Base-by-base conservation (phyloP, 768 basidiomycete species). In the Mycena vitilis region DNA sequence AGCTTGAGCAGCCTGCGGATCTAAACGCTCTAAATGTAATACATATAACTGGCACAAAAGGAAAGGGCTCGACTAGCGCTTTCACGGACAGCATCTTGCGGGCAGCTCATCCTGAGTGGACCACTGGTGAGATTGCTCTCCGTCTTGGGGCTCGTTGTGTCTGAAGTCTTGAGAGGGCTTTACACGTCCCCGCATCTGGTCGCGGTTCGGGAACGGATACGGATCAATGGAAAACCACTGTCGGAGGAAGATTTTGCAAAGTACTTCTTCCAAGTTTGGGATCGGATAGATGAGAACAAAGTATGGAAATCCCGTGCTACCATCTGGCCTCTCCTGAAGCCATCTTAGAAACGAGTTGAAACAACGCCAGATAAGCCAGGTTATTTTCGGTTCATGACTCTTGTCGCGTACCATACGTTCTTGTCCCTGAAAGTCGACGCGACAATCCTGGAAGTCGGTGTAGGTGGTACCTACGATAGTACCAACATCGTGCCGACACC, bases 181-280 rank as follows among this genome's bases (percentile, higher is more conserved):
- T 99, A 97, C 80, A 98, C 96, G 8, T 98, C 97, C 4, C 98
- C 98, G 0, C 98, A 99, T 78, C 86, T 99, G 47, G 92, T 98
- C 51, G 95, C 95, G 22, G 98, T 98, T 25, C 88, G 98, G 30
- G 98, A 99, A 81, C 87, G 98, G 45, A 97, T 99, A 75, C 88
- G 98, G 53, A 89, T 99, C 74, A 95, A 98, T 77, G 96, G 97
- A 5, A 83, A 82, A 20, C 97, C 98, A 0, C 81, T 99, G 65
- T 92, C 94, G 1, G 97, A 99, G 76, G 90, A 92, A 18, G 80
- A 89, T 40, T 99, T 99, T 78, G 86, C 95, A 15, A 90, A 87
- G 75, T 98, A 91, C 78, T 99, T 99, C 81, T 99, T 95, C 74
- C 92, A 98, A 73, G 92, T 99, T 1, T 99, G 97, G 97, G 93